phyloP scores from a whole-genome alignment of 768 basidiomycete genomes.

The Hygrocybe coccinea region DNA sequence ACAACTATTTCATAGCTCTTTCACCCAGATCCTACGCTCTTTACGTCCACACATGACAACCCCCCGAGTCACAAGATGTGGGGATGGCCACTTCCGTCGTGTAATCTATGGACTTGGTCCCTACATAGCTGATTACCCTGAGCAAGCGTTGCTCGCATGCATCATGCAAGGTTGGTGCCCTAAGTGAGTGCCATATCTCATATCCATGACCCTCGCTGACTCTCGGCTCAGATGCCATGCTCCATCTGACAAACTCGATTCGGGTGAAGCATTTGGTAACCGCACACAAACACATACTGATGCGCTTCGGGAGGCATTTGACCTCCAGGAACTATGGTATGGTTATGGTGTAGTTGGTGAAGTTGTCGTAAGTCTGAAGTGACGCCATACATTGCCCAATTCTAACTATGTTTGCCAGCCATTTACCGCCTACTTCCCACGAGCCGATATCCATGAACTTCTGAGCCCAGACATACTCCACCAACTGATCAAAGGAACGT shows the following conservation, averaged over 20 bases:
- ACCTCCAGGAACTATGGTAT: no score
- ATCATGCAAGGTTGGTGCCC: constrained; percentile 34
- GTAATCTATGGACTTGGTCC: constrained; percentile 31
- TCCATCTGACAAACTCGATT: no score
- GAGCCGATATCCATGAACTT: constrained; percentile 33
- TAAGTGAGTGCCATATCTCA: no score
- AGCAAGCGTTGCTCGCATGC: constrained; percentile 30
- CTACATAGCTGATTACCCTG: constrained; percentile 40
- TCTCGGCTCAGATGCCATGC: no score
- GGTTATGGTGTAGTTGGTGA: no score
- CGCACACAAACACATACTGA: no score
- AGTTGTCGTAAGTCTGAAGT: no score
- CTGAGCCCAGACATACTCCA: constrained; percentile 32
- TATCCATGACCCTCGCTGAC: no score
- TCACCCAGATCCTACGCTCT: constrained; percentile 20
- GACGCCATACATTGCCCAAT: not conserved
- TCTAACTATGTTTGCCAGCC: constrained; percentile 20
- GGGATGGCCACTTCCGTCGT: constrained; percentile 26
- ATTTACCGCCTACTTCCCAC: constrained; percentile 32
- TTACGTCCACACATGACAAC: constrained; percentile 23
- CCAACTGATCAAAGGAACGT: constrained; percentile 39
- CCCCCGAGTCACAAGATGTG: constrained; percentile 20
- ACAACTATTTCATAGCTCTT: constrained; percentile 29
- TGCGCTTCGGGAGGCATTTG: no score
- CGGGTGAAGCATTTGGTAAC: no score